These are phyloP conservation scores for Rhodamnia argentea DNA, from an alignment of 345 rosid species.

Conservation along the genomic window DNA sequence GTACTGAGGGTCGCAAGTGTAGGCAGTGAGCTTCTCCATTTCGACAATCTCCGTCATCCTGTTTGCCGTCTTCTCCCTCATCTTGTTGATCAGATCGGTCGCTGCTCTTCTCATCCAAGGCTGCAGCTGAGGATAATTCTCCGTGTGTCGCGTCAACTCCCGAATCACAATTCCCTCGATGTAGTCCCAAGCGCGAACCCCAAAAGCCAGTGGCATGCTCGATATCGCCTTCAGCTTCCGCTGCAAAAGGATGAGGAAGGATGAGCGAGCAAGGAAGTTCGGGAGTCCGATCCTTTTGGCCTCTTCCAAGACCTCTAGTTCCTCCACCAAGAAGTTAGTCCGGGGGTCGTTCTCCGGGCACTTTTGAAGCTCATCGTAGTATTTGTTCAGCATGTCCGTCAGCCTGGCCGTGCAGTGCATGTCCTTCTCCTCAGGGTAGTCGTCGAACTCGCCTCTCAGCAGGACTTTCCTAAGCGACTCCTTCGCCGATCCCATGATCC, in stretches of 20 bases:
- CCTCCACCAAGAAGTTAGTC: slow-evolving; percentile 11
- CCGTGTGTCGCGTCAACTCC: slow-evolving; percentile 3
- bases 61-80: slow-evolving; percentile 10
- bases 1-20: slow-evolving; percentile 19
- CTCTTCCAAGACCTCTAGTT: slow-evolving; percentile 21
- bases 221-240: slow-evolving; percentile 10
- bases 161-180: slow-evolving; percentile 5
- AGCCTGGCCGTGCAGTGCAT: slow-evolving; percentile 22
- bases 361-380: neutral
- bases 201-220: neutral
- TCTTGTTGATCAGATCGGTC: slow-evolving; percentile 4
- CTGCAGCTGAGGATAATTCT: slow-evolving; percentile 12
- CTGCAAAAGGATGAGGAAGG: slow-evolving; percentile 10
- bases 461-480: slow-evolving; percentile 30
- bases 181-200: slow-evolving; percentile 12
- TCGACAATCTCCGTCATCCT: slow-evolving; percentile 18
- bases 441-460: slow-evolving; percentile 32
- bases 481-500: slow-evolving; percentile 25
- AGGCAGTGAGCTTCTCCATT: slow-evolving; percentile 29
- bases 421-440: slow-evolving; percentile 14
- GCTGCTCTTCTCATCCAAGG: slow-evolving; percentile 3
- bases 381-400: slow-evolving; percentile 11
- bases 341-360: neutral
- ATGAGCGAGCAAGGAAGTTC: slow-evolving; percentile 16
- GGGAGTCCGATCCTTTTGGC: slow-evolving; percentile 19